Evolutionary conservation across 495 filamentous ascomycete species (phyloP), one percentile per base, ranked within the genome.

Genomic region (Pyrenula massariospora): DNA sequence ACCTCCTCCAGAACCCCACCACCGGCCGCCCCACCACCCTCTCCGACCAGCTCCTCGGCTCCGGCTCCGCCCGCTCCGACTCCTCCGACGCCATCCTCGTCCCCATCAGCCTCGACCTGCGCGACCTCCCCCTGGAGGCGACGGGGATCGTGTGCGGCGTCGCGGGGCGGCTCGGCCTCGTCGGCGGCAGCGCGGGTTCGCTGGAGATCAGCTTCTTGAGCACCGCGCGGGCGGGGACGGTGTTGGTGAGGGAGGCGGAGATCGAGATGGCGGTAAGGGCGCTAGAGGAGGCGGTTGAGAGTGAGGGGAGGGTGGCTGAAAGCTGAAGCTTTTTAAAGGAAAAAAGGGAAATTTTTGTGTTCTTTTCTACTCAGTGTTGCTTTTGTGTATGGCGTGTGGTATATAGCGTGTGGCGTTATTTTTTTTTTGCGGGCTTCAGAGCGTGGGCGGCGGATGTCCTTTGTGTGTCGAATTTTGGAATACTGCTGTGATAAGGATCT

Each of bases 121-220:
- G 79, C 21, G 82, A 84, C 24, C 74, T 97, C 2, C 89, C 91
- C 1, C 76, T 91, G 22, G 91, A 96, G 68, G 90, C 88, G 2
- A 95, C 90, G 1, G 93, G 93, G 31, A 95, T 96, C 55, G 89
- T 96, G 36, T 95, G 89, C 61, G 91, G 91, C 8, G 88, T 96
- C 20, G 91, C 91, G 0, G 87, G 89, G 12, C 80, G 80, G 58
- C 74, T 95, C 48, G 87, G 88, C 1, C 79, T 81, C 21, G 79
- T 73, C 20, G 70, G 70, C 21, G 71, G 72, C 25, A 24, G 50
- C 20, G 50, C 8, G 50, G 24, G 67, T 55, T 77, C 78, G 21
- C 78, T 90, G n/a, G 92, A 96, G 69, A 84, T 98, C 73, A 88
- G 84, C 57, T 98, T 96, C 63, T 73, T 97, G 56, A 88, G 84